phyloP scores from a whole-genome alignment of 2,329 filamentous ascomycete genomes.

The Acrocalymma vagum region DNA sequence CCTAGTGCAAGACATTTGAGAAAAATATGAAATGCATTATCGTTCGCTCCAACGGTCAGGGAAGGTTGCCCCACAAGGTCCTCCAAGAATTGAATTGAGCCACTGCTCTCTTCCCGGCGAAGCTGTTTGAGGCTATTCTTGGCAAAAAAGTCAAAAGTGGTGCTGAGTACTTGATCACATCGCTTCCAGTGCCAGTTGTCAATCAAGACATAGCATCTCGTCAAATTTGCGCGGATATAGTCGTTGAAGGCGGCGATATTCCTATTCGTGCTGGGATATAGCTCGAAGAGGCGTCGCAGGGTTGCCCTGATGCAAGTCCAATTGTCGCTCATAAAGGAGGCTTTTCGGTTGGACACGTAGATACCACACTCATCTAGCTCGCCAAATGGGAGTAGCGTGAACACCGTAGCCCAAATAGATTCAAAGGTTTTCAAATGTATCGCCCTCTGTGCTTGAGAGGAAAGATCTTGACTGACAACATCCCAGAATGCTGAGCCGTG shows the following conservation, averaged over 20 bases:
- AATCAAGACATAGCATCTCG: slow-evolving; percentile 63
- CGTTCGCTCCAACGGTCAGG: slow-evolving; percentile 55
- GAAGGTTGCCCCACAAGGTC: slow-evolving; percentile 54
- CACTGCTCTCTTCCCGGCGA: slow-evolving; percentile 58
- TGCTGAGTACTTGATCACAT: slow-evolving; percentile 63
- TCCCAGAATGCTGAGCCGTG: slow-evolving; percentile 53
- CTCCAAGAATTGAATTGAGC: slow-evolving; percentile 64
- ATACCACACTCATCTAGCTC: slow-evolving; percentile 63
- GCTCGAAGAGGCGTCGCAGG: slow-evolving; percentile 55
- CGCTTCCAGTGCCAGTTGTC: slow-evolving; percentile 65
- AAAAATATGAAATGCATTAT: slow-evolving; percentile 67
- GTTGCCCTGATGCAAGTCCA: slow-evolving; percentile 60
- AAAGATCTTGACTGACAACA: slow-evolving; percentile 48
- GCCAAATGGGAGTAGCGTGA: slow-evolving; percentile 61
- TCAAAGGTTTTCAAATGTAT: slow-evolving; percentile 45
- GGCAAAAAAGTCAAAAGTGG: slow-evolving; percentile 68
- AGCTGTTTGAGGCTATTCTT: slow-evolving; percentile 61
- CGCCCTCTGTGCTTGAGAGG: slow-evolving; percentile 20
- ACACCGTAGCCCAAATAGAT: slow-evolving; percentile 54
- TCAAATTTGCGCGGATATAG: slow-evolving; percentile 62
- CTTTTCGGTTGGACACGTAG: slow-evolving; percentile 50
- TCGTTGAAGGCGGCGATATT: slow-evolving; percentile 56
- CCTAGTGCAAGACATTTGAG: slow-evolving; percentile 64
- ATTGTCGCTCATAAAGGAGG: slow-evolving; percentile 52
- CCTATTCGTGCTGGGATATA: slow-evolving; percentile 55